A percentile compares a stretch with the other conserved stretches of the same genome.
phyloP scores from a whole-genome alignment of 306 rosid genomes.

The Begonia fuchsioides region DNA sequence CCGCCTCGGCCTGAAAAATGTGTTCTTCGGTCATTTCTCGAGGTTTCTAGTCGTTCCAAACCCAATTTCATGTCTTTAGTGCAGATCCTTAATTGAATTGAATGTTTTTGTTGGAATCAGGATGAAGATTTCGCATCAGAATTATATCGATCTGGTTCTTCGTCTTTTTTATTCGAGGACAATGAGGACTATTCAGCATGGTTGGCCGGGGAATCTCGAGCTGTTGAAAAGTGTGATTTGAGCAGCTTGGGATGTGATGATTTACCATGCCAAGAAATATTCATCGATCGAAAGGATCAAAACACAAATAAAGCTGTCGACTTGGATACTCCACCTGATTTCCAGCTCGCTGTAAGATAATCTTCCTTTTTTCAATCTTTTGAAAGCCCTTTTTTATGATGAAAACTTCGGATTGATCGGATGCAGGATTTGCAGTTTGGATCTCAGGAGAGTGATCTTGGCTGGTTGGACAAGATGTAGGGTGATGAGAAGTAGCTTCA shows the following conservation, averaged over 20 bases:
- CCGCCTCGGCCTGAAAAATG: slow-evolving; percentile 43
- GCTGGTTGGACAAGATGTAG: slow-evolving; percentile 38
- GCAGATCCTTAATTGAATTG: slow-evolving; percentile 10
- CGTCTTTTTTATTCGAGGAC: slow-evolving; percentile 15
- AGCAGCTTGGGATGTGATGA: slow-evolving; percentile 28
- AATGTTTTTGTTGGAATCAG: slow-evolving; percentile 21
- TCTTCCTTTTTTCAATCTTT: background rate
- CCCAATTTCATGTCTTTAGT: background rate
- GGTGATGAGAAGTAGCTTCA: background rate
- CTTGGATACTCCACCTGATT: slow-evolving; percentile 64
- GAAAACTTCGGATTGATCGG: background rate
- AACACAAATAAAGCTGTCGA: slow-evolving; percentile 10
- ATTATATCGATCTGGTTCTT: slow-evolving; percentile 13
- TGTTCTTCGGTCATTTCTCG: slow-evolving; percentile 15
- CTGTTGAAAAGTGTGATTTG: slow-evolving; percentile 19
- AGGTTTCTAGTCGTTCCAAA: slow-evolving; percentile 21
- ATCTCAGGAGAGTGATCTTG: slow-evolving; percentile 57
- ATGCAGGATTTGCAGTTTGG: slow-evolving; percentile 50
- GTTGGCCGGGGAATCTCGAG: slow-evolving; percentile 72
- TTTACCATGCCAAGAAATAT: slow-evolving; percentile 54
- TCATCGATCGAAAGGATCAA: slow-evolving; percentile 17
- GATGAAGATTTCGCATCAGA: slow-evolving; percentile 18
- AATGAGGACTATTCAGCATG: slow-evolving; percentile 20
- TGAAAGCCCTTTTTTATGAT: slow-evolving; percentile 8
- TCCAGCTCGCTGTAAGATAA: slow-evolving; percentile 45